Conservation (phyloP, 176 grass and related monocot species). For the Calamus simplicifolius region DNA sequence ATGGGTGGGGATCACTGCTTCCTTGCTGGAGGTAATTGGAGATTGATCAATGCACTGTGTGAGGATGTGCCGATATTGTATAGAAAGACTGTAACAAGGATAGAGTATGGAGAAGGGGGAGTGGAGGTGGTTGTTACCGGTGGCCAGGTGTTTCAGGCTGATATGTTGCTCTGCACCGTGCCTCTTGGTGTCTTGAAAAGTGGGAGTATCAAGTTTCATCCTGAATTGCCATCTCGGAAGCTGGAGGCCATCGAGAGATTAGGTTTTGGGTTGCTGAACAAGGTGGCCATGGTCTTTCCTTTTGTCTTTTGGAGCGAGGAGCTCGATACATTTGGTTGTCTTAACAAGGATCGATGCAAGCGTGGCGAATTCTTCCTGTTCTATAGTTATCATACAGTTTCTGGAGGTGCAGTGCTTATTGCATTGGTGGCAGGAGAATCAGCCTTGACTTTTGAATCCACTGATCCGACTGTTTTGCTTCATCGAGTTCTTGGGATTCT, state of each 20-base stretch:
- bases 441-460: slow-evolving; percentile 69
- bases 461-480: slow-evolving; percentile 62
- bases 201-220: slow-evolving; percentile 46
- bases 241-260: slow-evolving; percentile 55
- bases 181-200: slow-evolving; percentile 86
- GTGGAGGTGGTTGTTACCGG: slow-evolving; percentile 47
- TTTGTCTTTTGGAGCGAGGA: slow-evolving; percentile 85
- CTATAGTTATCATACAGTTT: slow-evolving; percentile 89
- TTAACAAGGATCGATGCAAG: slow-evolving; percentile 68
- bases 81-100: slow-evolving; percentile 51
- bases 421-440: slow-evolving; percentile 90
- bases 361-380: slow-evolving; percentile 92
- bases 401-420: slow-evolving; percentile 72
- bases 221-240: slow-evolving; percentile 60
- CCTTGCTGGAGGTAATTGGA: slow-evolving; percentile 70
- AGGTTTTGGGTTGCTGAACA: slow-evolving; percentile 87
- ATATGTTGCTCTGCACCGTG: slow-evolving; percentile 75
- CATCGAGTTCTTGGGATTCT: slow-evolving; percentile 73
- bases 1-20: slow-evolving; percentile 97
- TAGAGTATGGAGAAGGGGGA: slow-evolving; percentile 48
- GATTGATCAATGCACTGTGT: slow-evolving; percentile 53
- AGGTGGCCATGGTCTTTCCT: slow-evolving; percentile 93
- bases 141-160: slow-evolving; percentile 73
- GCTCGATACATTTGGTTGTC: slow-evolving; percentile 83
- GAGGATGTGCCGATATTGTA: slow-evolving; percentile 74